These are phyloP conservation scores for Fomitopsis pinicola DNA, from an alignment of 1,284 basidiomycete species.

Conservation along the genomic window DNA sequence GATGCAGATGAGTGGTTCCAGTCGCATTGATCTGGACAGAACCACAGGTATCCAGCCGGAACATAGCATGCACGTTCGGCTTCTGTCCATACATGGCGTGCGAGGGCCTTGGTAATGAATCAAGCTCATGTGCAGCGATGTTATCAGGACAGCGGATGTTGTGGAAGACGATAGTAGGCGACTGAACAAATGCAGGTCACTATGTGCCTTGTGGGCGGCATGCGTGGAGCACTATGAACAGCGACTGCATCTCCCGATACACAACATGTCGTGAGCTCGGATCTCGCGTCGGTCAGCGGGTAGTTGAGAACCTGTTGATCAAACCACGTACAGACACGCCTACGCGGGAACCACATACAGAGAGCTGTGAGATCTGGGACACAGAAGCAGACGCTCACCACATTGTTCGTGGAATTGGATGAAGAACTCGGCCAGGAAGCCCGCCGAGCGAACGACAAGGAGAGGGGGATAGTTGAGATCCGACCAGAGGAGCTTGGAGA, in stretches of 20 bases:
- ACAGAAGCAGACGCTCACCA: conserved; percentile 44
- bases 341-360: neutral
- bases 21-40: neutral
- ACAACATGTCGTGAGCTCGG: neutral
- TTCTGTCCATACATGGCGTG: too few species aligned
- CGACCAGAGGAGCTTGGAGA: conserved; percentile 70
- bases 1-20: neutral
- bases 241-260: neutral
- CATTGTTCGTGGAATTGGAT: conserved; percentile 86
- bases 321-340: neutral
- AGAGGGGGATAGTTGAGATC: conserved; percentile 57
- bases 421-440: conserved; percentile 85
- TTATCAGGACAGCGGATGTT: too few species aligned
- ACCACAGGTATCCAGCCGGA: too few species aligned
- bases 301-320: neutral
- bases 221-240: too few species aligned
- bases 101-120: too few species aligned
- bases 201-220: too few species aligned
- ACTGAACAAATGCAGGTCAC: too few species aligned
- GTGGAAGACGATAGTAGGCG: too few species aligned
- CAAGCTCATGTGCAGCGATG: neutral
- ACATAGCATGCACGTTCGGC: too few species aligned
- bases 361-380: neutral
- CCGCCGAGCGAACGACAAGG: conserved; percentile 76
- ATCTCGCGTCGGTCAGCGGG: too few species aligned